Base-by-base conservation (phyloP, 2,329 filamentous ascomycete genomes). In the Alternaria sp. region DNA sequence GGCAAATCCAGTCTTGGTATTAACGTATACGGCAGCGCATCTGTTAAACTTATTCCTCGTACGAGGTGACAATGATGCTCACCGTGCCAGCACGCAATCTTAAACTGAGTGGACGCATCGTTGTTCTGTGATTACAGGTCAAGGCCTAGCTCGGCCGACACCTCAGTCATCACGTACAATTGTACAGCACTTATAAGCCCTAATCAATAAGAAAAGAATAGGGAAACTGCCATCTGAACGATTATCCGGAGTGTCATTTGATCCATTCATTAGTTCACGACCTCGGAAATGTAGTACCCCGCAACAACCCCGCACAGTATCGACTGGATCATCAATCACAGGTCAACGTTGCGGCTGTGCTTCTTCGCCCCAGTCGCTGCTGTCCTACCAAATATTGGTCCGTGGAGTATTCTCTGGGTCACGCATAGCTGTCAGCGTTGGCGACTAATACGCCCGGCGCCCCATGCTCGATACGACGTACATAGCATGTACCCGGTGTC, bases 291-390 rank as follows among this genome's bases (percentile, higher is more conserved):
- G 18, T 15, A 4, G 25, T 55, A 55, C 53, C 53, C 53, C 53
- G 53, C 53, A 55, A 55, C 33, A 55, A 55, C 53, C 53, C 53
- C 53, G 53, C 53, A 44, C 33, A 55, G 41, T 41, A 26, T 45
- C 15, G 7, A 41, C 41, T 12, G n/a, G 23, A n/a, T 6, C 6
- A 9, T 26, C 15, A 21, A 9, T 45, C 15, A 21, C n/a, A 25
- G 14, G 6, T 6, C 41, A 28, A 20, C 26, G 1, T 33, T 28
- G 25, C 15, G n/a, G 21, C 14, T 14, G 12, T 37, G 12, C 2
- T 3, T 15, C 5, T 37, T 15, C 28, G 28, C n/a, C 28, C 20
- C 12, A 12, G 15, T 51, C 7, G 11, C 23, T 33, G 14, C 14
- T 6, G 14, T 33, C 18, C 28, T 37, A 23, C 53, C 1, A 9